These are phyloP conservation scores for Lepidopterella palustris DNA, from an alignment of 495 filamentous ascomycete species.

Conservation along the genomic window DNA sequence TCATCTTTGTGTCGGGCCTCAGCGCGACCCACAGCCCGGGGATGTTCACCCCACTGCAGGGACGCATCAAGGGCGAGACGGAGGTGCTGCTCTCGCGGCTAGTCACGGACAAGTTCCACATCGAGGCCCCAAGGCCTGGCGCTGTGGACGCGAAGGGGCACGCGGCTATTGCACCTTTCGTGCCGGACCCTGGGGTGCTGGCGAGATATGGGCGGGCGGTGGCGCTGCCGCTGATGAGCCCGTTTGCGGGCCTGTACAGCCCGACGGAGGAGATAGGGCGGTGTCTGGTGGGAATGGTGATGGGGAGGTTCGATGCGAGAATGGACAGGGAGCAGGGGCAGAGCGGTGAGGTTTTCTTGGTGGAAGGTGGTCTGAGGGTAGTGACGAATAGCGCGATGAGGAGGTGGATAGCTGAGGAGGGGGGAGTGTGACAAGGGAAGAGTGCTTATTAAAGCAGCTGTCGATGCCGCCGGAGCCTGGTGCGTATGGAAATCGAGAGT, in stretches of 20 bases:
- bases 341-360: neutral
- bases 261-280: neutral
- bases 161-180: neutral
- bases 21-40: neutral
- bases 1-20: neutral
- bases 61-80: neutral
- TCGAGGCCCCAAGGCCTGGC: neutral
- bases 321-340: neutral
- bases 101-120: neutral
- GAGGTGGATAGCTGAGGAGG: no score
- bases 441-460: no score
- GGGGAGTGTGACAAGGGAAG: no score
- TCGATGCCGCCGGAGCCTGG: no score
- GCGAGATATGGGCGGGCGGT: neutral
- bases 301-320: neutral
- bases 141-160: neutral
- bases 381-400: neutral
- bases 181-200: neutral
- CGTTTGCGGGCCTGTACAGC: neutral
- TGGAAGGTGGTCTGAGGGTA: neutral
- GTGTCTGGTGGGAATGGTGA: neutral
- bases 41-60: neutral
- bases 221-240: neutral
- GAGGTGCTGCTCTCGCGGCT: neutral
- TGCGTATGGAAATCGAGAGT: no score